Conservation (phyloP, 352 stramenopile genomes). For the Pythium pyrilobum region DNA sequence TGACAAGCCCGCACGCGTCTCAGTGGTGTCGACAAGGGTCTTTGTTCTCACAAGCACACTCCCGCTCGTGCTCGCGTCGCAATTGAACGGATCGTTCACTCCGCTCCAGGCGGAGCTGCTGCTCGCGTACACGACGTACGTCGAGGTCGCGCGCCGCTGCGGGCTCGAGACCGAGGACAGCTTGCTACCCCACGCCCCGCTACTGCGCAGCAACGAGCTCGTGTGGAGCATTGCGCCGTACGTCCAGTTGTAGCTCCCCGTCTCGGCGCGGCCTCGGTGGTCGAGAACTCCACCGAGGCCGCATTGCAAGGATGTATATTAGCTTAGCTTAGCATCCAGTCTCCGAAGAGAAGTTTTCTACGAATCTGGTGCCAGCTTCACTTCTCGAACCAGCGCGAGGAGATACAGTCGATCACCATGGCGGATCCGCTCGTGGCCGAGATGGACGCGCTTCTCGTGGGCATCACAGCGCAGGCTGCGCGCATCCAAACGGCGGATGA, state of each 20-base stretch:
- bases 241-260: too few species aligned
- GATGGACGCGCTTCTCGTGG: conserved; percentile 54
- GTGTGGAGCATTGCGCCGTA: conserved; percentile 49
- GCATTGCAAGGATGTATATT: background rate
- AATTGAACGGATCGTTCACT: conserved; percentile 41
- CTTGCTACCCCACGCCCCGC: conserved; percentile 81
- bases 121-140: conserved; percentile 88
- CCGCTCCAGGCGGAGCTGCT: conserved; percentile 64
- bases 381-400: too few species aligned
- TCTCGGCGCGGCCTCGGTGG: background rate
- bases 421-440: conserved; percentile 35
- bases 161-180: conserved; percentile 80
- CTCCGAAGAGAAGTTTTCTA: too few species aligned
- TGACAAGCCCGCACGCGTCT: too few species aligned
- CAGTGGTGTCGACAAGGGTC: too few species aligned
- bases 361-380: too few species aligned
- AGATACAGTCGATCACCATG: background rate
- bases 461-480: conserved; percentile 36
- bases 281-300: background rate
- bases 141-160: conserved; percentile 81
- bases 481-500: conserved; percentile 32
- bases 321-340: too few species aligned
- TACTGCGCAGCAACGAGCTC: too few species aligned
- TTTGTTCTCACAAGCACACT: conserved; percentile 73
- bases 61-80: conserved; percentile 51